phyloP scores from a whole-genome alignment of 371 early-diverging fungal genomes.

The Basidiobolus meristosporus region DNA sequence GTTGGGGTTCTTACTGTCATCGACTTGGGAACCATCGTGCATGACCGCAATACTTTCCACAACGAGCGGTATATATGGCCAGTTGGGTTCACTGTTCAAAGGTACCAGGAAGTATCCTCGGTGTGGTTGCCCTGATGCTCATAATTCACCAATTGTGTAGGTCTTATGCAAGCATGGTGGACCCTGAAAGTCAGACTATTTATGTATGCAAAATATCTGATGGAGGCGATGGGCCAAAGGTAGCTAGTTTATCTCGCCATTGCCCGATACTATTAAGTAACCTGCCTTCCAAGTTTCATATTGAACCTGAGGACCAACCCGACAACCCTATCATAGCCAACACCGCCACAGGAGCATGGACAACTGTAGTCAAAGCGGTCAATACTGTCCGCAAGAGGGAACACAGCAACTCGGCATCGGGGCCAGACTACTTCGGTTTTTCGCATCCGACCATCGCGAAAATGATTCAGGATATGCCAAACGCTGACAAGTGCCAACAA shows the following conservation, averaged over 20 bases:
- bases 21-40: conserved; percentile 51
- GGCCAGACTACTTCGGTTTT: conserved; percentile 84
- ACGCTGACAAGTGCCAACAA: conserved; percentile 37
- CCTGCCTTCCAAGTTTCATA: conserved; percentile 30
- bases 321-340: conserved; percentile 23
- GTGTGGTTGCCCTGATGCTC: too few species aligned
- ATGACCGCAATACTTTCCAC: conserved; percentile 67
- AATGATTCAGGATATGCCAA: conserved; percentile 74
- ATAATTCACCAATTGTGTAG: too few species aligned
- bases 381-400: conserved; percentile 55
- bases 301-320: conserved; percentile 51
- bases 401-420: conserved; percentile 63
- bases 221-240: conserved; percentile 57
- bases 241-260: conserved; percentile 1
- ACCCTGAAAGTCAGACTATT: conserved; percentile 35
- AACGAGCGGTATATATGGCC: conserved; percentile 86
- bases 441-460: conserved; percentile 72
- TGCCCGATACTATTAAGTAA: background rate
- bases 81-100: conserved; percentile 58
- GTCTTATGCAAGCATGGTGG: conserved; percentile 57
- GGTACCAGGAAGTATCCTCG: too few species aligned
- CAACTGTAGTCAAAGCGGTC: conserved; percentile 52
- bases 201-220: conserved; percentile 70
- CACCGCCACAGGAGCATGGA: conserved; percentile 84
- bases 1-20: conserved; percentile 65